These are phyloP conservation scores for Chamaecyparis obtusa DNA, from an alignment of 75 land plant species.

Conservation along the genomic window DNA sequence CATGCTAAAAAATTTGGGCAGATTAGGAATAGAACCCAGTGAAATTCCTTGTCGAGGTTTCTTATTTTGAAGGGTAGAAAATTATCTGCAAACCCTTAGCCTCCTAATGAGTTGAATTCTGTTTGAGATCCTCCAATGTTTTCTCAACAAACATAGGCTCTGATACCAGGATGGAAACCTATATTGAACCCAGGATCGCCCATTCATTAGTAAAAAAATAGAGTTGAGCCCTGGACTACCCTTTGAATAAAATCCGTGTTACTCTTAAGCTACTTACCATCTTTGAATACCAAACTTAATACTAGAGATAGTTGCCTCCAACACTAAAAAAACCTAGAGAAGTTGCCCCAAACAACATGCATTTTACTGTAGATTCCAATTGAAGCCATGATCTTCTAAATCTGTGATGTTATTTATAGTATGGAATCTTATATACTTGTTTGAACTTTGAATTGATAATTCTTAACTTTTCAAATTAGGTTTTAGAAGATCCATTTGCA, in stretches of 20 bases:
- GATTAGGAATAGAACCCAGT: not conserved
- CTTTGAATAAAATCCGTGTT: not conserved
- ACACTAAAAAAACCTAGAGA: too few relatives aligned
- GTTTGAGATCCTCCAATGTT: not conserved
- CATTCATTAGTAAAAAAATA: too few relatives aligned
- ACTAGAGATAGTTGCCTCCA: too few relatives aligned
- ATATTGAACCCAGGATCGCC: not conserved
- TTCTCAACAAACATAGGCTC: not conserved
- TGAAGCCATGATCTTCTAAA: too few relatives aligned
- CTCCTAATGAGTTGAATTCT: not conserved
- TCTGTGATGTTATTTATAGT: too few relatives aligned
- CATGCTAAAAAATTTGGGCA: not conserved
- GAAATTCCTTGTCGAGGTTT: not conserved
- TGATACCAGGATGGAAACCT: not conserved
- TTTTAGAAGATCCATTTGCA: too few relatives aligned
- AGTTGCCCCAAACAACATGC: too few relatives aligned
- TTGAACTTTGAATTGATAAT: too few relatives aligned
- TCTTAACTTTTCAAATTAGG: too few relatives aligned
- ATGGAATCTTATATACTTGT: too few relatives aligned
- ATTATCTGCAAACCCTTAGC: not conserved
- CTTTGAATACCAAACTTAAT: not conserved
- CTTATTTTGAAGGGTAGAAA: too few relatives aligned
- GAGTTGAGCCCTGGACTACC: not conserved
- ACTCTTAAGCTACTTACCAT: not conserved
- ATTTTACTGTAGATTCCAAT: too few relatives aligned